phyloP scores from a whole-genome alignment of 2,329 filamentous ascomycete genomes.

The Calonectria pteridis region DNA sequence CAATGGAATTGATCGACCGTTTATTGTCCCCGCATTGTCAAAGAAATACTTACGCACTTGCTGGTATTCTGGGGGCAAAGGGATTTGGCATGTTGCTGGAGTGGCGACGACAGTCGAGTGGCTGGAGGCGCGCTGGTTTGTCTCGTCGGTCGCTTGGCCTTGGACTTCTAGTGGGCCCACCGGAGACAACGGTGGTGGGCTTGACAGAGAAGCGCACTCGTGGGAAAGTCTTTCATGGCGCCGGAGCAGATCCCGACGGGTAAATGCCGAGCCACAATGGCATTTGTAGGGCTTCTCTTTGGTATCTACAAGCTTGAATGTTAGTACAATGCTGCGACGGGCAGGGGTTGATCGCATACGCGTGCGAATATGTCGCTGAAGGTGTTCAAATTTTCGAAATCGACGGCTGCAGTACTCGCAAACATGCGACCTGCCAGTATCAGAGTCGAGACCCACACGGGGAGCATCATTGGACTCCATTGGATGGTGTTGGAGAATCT shows the following conservation, averaged over 20 bases:
- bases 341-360: neutral
- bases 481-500: neutral
- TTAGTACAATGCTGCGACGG: neutral
- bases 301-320: neutral
- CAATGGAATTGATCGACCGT: too few relatives aligned
- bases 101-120: too few relatives aligned
- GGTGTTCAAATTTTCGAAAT: neutral
- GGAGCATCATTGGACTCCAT: neutral
- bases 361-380: neutral
- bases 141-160: too few relatives aligned
- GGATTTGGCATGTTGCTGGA: too few relatives aligned
- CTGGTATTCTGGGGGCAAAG: too few relatives aligned
- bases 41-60: too few relatives aligned
- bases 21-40: too few relatives aligned
- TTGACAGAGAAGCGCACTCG: neutral
- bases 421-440: neutral
- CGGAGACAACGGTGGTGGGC: too few relatives aligned
- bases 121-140: too few relatives aligned
- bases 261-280: neutral
- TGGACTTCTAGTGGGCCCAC: too few relatives aligned
- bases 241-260: neutral
- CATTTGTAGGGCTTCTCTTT: neutral
- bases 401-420: neutral
- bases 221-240: neutral
- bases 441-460: too few relatives aligned